Base-by-base conservation (phyloP, 1,139 yeast species). In the Diutina scorzettiae region DNA sequence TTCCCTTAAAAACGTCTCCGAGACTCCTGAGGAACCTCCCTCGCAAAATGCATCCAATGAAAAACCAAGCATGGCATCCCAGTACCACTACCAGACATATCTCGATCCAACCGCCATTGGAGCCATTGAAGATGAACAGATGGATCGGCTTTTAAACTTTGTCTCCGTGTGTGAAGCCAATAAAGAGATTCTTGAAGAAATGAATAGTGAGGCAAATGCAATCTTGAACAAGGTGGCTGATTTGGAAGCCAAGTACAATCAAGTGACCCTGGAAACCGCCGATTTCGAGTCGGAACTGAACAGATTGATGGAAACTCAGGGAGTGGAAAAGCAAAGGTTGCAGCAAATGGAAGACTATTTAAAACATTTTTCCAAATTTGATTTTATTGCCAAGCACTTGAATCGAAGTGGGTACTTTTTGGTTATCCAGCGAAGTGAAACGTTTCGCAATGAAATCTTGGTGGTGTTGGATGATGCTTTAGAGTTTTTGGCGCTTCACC, bases 281-380 rank as follows among this genome's bases (percentile, higher is more conserved):
- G 81, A 76, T 24, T 81, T 83, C 54, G 86, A 81, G 51, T 56
- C 61, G 2, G 70, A 76, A 43, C 73, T 85, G 2, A 73, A 74
- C 43, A 55, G 64, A 9, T 60, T 83, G 41, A 66, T 81, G 45
- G 62, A 65, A 3, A 71, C 76, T 43, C 77, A 78, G 47, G 59
- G 59, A 3, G 64, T 67, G 19, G 63, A 78, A 45, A 62, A 64
- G 16, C 45, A 49, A 1, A 60, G 78, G 40, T 66, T 75, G 33
- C 58, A 60, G 1, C 73, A 76, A 5, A 64, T 89, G 19, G 70
- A 74, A 30, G 48, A 53, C 1, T 71, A 78, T 43, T 66, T 89
- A 46, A 60, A 64, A 36, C 69, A 78, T 44, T 87, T 85, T 54
- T 87, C 82, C 47, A 69, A 74, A 23, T 63, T 89, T 45, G 95